A percentile compares a stretch with the other conserved stretches of the same genome.
phyloP scores from a whole-genome alignment of 2,329 filamentous ascomycete genomes.

The Trichoderma breve region DNA sequence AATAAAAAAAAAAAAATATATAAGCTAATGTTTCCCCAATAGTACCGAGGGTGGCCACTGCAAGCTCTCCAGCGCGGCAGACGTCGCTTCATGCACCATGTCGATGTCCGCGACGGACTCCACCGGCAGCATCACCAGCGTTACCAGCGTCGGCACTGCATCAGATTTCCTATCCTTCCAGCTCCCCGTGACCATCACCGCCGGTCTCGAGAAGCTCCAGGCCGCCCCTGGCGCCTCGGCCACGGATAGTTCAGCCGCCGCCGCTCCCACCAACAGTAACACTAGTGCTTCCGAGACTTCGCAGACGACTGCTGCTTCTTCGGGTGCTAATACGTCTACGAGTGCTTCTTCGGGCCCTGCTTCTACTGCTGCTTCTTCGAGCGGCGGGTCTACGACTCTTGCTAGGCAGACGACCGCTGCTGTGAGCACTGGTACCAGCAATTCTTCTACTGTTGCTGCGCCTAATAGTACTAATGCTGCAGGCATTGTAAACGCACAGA shows the following conservation, averaged over 20 bases:
- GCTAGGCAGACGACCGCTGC: not conserved
- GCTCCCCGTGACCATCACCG: constrained; percentile 38
- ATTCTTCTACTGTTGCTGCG: constrained; percentile 22
- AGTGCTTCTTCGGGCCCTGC: too few species aligned
- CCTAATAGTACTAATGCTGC: constrained; percentile 32
- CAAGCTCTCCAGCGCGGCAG: constrained; percentile 27
- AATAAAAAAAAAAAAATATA: not conserved
- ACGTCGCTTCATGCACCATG: constrained; percentile 27
- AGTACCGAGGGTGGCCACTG: constrained; percentile 27
- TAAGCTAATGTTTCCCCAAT: not conserved
- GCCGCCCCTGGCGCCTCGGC: constrained; percentile 16
- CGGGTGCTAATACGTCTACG: too few species aligned
- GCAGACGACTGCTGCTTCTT: not conserved
- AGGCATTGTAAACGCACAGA: constrained; percentile 33
- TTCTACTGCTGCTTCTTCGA: constrained; percentile 6
- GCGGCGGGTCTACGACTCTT: constrained; percentile 15
- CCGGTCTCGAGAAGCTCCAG: constrained; percentile 38
- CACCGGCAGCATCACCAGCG: not conserved
- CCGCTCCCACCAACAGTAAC: constrained; percentile 23
- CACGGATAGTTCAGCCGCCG: constrained; percentile 10
- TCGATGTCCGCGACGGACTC: not conserved
- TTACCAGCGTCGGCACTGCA: constrained; percentile 8
- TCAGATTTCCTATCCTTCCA: constrained; percentile 26
- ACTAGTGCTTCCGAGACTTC: constrained; percentile 10
- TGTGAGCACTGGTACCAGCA: not conserved